Percentiles rank a stretch among this genome's conserved stretches.
These are phyloP conservation scores for Cyclotella baltica DNA, from an alignment of 108 stramenopile genomes.

Conservation along the genomic window DNA sequence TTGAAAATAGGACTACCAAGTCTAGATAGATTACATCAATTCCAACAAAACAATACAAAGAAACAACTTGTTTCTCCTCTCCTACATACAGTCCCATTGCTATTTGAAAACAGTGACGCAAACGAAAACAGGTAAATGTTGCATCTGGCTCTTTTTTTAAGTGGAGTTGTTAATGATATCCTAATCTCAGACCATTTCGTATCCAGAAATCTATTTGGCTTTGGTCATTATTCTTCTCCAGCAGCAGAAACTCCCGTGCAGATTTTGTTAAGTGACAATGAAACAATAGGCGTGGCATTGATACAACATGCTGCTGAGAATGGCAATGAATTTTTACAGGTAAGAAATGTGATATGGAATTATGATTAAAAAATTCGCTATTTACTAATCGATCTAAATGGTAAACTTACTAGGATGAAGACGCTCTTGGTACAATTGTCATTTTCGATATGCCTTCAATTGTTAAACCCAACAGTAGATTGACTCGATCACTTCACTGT, in stretches of 20 bases:
- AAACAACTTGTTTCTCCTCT: slow-evolving; percentile 34
- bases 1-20: slow-evolving; percentile 37
- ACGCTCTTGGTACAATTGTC: slow-evolving; percentile 56
- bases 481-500: slow-evolving; percentile 48
- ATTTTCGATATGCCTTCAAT: slow-evolving; percentile 54
- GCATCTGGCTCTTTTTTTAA: not conserved
- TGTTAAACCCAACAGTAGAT: slow-evolving; percentile 8
- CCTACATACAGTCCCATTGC: slow-evolving; percentile 34
- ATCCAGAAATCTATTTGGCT: not conserved
- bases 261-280: slow-evolving; percentile 60
- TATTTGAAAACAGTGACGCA: not conserved
- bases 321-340: not conserved
- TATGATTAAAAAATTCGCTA: not conserved
- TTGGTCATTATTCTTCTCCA: slow-evolving; percentile 11
- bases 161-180: not conserved
- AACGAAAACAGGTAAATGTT: slow-evolving; percentile 26
- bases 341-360: not conserved
- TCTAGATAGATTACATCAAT: slow-evolving; percentile 30
- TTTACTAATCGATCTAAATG: not conserved
- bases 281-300: slow-evolving; percentile 52
- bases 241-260: slow-evolving; percentile 60
- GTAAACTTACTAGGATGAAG: slow-evolving; percentile 39
- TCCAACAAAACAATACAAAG: not conserved
- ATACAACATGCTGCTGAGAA: slow-evolving; percentile 20
- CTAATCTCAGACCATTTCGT: not conserved